Base-by-base conservation (phyloP, 202 grass and related monocot species). In the Elaeis oleifera region DNA sequence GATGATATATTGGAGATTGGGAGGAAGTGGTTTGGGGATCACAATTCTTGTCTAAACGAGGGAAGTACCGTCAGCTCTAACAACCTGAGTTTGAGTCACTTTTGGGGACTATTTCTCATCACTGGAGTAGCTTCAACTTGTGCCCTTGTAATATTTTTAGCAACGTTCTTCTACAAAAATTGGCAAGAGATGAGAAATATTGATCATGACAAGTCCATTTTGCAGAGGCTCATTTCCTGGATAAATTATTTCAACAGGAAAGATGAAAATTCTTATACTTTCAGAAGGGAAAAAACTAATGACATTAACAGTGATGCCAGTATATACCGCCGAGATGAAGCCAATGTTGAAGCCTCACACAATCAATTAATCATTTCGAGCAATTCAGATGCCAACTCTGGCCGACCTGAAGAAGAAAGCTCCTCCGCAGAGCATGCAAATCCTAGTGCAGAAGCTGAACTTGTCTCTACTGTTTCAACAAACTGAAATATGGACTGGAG, bases 21-120 rank as follows among this genome's bases (percentile, higher is more conserved):
- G 50, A 85, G 74, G 15, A 80, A 75, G 83, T 86, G 87, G 87
- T 71, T 80, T 25, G 69, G 79, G 48, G 20, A 69, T 28, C 52
- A 23, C 9, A 60, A 74, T 54, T 3, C 61, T 54, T 86, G 79
- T 60, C 72, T 67, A 50, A 76, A 82, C 15, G 57, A 83, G 17
- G 61, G 79, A 7, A 13, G 23, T 16, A 57, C 76, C 4, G 44
- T 56, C 1, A 53, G 65, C 17, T 81, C 80, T 23, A 59, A 71
- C 14, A 49, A 53, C 44, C 56, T 90, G 20, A 54, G 19, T 2
- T 71, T 85, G 23, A 16, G 4, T 24, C 68, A 52, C 26, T 85
- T 80, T 49, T 50, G 39, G 48, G 86, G 86, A 39, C 56, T 68
- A 11, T 82, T 82, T 44, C 32, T 79, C 49, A 6, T 77, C 32